Base-by-base conservation (phyloP, 2,329 filamentous ascomycete species). In the Hymenoscyphus salicellus region DNA sequence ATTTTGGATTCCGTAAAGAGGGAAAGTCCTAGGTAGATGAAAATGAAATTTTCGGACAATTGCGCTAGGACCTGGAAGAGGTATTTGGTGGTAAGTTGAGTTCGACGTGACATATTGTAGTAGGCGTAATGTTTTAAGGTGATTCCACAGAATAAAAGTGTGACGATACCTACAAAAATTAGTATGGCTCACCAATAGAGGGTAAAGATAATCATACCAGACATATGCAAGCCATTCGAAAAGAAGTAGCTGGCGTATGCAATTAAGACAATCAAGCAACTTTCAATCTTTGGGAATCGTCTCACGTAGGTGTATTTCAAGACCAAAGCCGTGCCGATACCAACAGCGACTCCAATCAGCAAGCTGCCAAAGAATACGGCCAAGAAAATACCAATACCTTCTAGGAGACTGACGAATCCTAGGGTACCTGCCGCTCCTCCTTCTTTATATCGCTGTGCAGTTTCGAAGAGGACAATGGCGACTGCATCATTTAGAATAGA, bases 111-210 rank as follows among this genome's bases (percentile, higher is more conserved):
- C 95, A 99, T 99, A 81, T 99, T 99, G 83, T 98, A 97, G 80
- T 99, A 99, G 68, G 95, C 95, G 75, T 99, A 99, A 77, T 99
- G 95, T 79, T 99, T 99, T 68, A 99, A 82, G 11, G 95, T 98
- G 72, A 99, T 99, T 63, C 95, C 95, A 77, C 95, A 99, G 81
- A 99, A 99, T 1, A 99, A 83, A 65, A 99, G 82, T 28, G 95
- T 96, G 70, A 99, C 95, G 73, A 99, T 99, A 61, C 62, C 59
- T 63, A n/a, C 7, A n/a, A 10, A 16, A 32, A 20, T 61, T 62
- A 33, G 59, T 20, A 64, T 17, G 20, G 10, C 58, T 11, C 46
- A 46, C 10, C 5, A 52, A 23, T 36, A 1, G 33, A 36, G 52
- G 2, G 30, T 32, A n/a, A 52, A 17, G 5, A 5, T n/a, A 11